Evolutionary conservation across 176 grass and related monocot genomes (phyloP), one percentile per base, ranked within the genome.

Genomic region (Luzula sylvatica): DNA sequence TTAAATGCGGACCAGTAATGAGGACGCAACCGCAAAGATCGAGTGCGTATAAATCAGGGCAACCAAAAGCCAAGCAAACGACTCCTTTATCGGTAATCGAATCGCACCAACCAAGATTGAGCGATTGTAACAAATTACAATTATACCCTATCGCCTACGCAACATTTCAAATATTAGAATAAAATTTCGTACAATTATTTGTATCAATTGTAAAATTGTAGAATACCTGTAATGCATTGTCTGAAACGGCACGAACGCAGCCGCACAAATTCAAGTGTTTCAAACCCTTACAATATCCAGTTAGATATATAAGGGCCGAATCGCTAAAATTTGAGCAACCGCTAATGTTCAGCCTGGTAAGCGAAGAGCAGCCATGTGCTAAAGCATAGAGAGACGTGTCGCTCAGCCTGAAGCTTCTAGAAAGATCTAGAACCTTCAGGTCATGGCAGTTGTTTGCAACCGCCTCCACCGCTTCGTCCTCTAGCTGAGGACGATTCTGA

Each of bases 21-120:
- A 94, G 82, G 46, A 94, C 73, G 38, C 87, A 94, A 2, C 82
- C 87, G 42, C 87, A 86, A 79, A 94, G 68, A 41, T 94, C 82
- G 17, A 94, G 14, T 8, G 74, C 73, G 57, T 70, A 66, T 38
- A 94, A 81, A 52, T 94, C 82, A 60, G 87, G 87, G 22, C 87
- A 94, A 27, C 87, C 87, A 8, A 56, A 86, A 52, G 78, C 82
- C 67, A 94, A 67, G 26, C 82, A 61, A 15, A 65, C 75, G 38
- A 94, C 87, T 30, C 87, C 87, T 65, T 86, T 78, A 48, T 94
- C 87, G 44, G 69, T 94, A 17, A 94, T 38, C 7, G 61, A 42
- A 8, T 94, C 87, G 12, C 87, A 94, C 87, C 87, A 94, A 30
- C 87, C 87, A 5, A 94, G 30, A 66, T 72, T 94, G 13, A 94